Conservation (phyloP, 257 asterid species). For the Anisodus acutangulus region DNA sequence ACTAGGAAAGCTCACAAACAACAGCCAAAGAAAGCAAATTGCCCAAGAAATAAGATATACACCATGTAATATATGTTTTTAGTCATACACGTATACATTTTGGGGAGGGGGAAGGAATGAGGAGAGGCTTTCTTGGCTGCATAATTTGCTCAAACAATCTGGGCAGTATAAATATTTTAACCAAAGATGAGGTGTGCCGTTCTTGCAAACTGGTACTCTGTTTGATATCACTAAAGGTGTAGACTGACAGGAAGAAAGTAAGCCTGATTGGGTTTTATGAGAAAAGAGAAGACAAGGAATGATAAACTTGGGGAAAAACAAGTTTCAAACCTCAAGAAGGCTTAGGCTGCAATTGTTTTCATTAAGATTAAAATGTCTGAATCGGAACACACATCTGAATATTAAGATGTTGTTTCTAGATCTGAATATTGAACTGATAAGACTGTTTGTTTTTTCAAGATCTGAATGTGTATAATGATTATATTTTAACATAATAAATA, state of each 20-base stretch:
- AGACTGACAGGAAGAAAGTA: background rate
- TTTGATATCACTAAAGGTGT: background rate
- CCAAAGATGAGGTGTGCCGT: background rate
- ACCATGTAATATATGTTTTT: background rate
- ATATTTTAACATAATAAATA: too few relatives aligned
- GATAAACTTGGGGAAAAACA: background rate
- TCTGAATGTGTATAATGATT: too few relatives aligned
- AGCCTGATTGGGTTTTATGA: background rate
- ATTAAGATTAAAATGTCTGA: too few relatives aligned
- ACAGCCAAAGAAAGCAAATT: constrained; percentile 4
- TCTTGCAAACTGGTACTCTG: background rate
- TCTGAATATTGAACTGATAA: too few relatives aligned
- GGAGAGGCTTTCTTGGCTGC: background rate
- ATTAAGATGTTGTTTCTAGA: too few relatives aligned
- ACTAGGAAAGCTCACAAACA: constrained; percentile 16
- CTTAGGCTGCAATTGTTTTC: too few relatives aligned
- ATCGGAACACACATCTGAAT: too few relatives aligned
- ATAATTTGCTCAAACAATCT: background rate
- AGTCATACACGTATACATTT: background rate
- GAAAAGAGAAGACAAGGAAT: background rate
- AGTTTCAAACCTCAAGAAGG: background rate
- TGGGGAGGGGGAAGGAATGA: background rate
- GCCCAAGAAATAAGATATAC: background rate
- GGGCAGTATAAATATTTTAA: background rate
- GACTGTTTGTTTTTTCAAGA: too few relatives aligned